Base-by-base conservation (phyloP, 306 rosid species). In the Pyrus pyrifolia region DNA sequence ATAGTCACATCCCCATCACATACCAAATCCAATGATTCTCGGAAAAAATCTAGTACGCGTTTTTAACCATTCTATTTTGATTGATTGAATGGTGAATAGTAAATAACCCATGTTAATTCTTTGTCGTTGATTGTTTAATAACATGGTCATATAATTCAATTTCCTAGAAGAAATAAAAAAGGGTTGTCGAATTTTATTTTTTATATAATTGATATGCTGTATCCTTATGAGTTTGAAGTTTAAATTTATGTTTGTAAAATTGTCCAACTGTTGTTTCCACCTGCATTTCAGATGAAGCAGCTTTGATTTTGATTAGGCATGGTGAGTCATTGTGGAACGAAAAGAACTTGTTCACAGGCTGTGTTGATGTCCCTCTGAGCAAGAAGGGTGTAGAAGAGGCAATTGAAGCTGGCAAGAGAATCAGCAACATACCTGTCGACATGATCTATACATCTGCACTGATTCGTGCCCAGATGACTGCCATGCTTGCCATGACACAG, bases 401-500 rank as follows among this genome's bases (percentile, higher is more conserved):
- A 72, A 88, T 96, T 60, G 99, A 96, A 89, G 99, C 99, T 73
- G 99, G 99, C 75, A 90, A 96, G 90, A 96, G 97, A 85, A 96
- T 96, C 85, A 91, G 97, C 82, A 92, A 87, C 82, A 91, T 96
- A 83, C 99, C 99, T 49, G 84, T 96, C 42, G 99, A 96, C 86
- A 86, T 89, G 84, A 92, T 96, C 87, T 96, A 84, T 79, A 91
- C 98, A 31, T 96, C 99, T 71, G 88, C 99, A 46, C 87, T 96
- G 82, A 92, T 96, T 79, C 98, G 99, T 51, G 99, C 99, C 25
- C 99, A 92, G 80, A 92, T 96, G 99, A 96, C 99, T 70, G 99
- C 99, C 57, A 96, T 96, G 99, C 99, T 92, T 77, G 98, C 98
- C 68, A 96, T 96, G 99, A 92, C 98, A 67, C 98, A 96, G 82